Base-by-base conservation (phyloP, 305 asterid genomes). In the Plantago lanceolata region DNA sequence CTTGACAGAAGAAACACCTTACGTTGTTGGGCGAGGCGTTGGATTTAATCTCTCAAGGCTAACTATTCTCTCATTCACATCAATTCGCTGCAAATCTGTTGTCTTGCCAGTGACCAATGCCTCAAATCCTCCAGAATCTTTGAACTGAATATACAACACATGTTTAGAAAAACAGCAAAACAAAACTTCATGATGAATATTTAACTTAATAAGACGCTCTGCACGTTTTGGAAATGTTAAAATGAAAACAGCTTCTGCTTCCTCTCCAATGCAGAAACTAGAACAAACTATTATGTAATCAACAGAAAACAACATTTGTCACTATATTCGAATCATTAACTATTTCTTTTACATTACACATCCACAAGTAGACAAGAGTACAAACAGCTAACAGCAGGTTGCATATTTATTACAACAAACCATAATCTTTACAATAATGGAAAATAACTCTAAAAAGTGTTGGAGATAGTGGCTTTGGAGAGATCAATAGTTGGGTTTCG, bases 1-100 rank as follows among this genome's bases (percentile, higher is more conserved):
- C 24, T 40, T 15, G 59, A 58, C 19, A 59, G 59, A 71, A 54
- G 17, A 48, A 72, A 78, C 77, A 78, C 76, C 85, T 80, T 85
- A 94, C 97, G 95, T 88, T 79, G 99, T 84, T 63, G 97, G 99
- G 69, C 80, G 69, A 48, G 86, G 73, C 17, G 83, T 75, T 1
- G 83, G 86, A 58, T 73, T 81, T 66, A 78, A 77, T 69, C 81
- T 74, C 80, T 81, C 86, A 9, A 81, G 96, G 79, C 82, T 65
- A 57, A 88, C 91, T 68, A 94, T 88, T 84, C 87, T 79, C 79
- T 85, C 93, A 72, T 83, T 81, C 61, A 83, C 93, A 69, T 83
- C 93, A 60, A 85, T 81, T 48, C 82, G 66, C 52, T 85, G 89
- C 60, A 83, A 48, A 50, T 79, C 87, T 24, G 89, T 80, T 66